phyloP scores from a whole-genome alignment of 176 grass and related monocot species.

The Aechmea fasciata region DNA sequence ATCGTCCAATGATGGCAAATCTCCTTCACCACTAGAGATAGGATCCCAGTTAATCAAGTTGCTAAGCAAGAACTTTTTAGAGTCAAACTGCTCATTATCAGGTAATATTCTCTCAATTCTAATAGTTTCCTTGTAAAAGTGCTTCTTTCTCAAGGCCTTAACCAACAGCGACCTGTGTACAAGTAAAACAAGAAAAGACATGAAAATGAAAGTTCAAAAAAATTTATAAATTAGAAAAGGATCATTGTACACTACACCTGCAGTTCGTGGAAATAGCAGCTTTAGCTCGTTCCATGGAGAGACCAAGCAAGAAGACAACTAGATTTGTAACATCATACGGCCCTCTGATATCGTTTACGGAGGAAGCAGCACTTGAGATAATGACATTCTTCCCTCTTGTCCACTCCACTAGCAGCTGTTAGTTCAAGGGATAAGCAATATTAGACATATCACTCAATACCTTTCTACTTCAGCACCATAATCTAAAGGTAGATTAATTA shows the following conservation, averaged over 20 bases:
- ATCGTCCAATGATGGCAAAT: conserved; percentile 32
- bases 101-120: conserved; percentile 51
- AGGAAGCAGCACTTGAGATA: conserved; percentile 63
- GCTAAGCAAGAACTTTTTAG: conserved; percentile 26
- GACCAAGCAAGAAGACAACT: conserved; percentile 50
- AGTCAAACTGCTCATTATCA: conserved; percentile 29
- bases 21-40: conserved; percentile 38
- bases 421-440: conserved; percentile 2
- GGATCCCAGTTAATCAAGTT: conserved; percentile 62
- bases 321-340: conserved; percentile 74
- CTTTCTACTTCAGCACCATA: neutral
- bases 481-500: neutral
- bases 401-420: conserved; percentile 64
- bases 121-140: conserved; percentile 88
- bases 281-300: conserved; percentile 68
- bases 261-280: conserved; percentile 56
- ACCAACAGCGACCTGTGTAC: conserved; percentile 42
- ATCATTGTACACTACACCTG: conserved; percentile 30
- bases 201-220: conserved; percentile 7
- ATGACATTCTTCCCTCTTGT: conserved; percentile 83
- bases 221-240: conserved; percentile 1
- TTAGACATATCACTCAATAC: conserved; percentile 10
- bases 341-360: conserved; percentile 55
- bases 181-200: neutral
- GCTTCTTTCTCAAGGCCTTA: conserved; percentile 66